phyloP scores from a whole-genome alignment of 2,329 filamentous ascomycete genomes.

The Fusarium sp. region DNA sequence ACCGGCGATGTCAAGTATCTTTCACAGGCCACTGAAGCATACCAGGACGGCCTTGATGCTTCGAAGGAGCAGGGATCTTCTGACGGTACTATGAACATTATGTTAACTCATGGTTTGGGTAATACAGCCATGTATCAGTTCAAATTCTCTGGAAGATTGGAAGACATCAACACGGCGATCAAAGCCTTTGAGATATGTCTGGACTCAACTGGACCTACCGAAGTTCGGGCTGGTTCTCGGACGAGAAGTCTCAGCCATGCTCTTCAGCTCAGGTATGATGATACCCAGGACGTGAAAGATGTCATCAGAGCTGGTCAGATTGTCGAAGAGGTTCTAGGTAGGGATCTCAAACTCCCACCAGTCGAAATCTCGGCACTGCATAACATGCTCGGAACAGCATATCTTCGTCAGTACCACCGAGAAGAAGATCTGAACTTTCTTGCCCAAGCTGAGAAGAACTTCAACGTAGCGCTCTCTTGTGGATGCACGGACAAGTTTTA shows the following conservation, averaged over 20 bases:
- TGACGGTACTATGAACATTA: fast-evolving
- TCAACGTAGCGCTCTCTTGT: neutral
- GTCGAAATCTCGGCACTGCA: neutral
- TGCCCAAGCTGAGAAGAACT: neutral
- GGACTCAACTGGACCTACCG: neutral
- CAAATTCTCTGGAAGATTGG: neutral
- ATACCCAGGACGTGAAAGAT: neutral
- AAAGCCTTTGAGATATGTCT: neutral
- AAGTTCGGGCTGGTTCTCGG: neutral
- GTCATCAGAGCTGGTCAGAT: neutral
- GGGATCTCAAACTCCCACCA: neutral
- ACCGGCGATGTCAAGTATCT: neutral
- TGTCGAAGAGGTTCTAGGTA: neutral
- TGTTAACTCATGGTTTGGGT: neutral
- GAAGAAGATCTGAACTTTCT: neutral
- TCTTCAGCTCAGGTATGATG: neutral
- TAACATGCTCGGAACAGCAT: neutral
- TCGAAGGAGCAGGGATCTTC: neutral
- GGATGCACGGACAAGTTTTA: neutral
- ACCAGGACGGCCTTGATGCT: neutral
- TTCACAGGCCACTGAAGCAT: neutral
- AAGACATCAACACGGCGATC: neutral
- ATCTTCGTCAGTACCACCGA: neutral
- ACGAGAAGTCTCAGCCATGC: neutral
- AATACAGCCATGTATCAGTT: neutral